These are phyloP conservation scores for Lolium perenne DNA, from an alignment of 176 grass and related monocot species.

Conservation along the genomic window DNA sequence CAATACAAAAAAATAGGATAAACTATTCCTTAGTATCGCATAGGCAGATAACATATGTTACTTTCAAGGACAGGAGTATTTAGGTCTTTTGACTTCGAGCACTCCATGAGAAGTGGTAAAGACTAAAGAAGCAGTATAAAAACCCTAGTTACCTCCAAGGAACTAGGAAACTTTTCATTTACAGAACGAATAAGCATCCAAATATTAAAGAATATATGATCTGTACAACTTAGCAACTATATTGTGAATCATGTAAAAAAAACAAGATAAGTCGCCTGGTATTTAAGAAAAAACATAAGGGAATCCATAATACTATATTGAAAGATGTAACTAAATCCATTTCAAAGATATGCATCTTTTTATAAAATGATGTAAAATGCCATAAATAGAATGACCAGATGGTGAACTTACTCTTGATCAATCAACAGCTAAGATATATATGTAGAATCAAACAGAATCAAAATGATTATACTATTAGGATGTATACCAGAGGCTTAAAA, in stretches of 20 bases:
- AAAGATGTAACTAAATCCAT: neutral
- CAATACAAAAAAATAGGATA: no score
- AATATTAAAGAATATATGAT: neutral
- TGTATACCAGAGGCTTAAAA: neutral
- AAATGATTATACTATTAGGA: neutral
- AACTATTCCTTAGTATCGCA: no score
- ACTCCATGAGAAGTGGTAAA: neutral
- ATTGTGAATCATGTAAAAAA: neutral
- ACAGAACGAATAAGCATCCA: neutral
- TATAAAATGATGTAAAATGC: neutral
- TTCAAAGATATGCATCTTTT: neutral
- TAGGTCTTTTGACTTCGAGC: neutral
- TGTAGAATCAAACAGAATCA: no score
- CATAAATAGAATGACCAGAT: neutral
- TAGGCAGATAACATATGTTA: neutral
- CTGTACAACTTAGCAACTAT: constrained; percentile 10
- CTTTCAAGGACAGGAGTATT: neutral
- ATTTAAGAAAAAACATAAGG: neutral
- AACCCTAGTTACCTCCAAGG: neutral
- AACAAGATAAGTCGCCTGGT: neutral
- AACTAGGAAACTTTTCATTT: neutral
- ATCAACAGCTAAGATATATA: neutral
- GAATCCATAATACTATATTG: neutral
- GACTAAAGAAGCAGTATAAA: constrained; percentile 3
- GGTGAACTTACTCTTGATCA: constrained; percentile 9